Percentiles rank a stretch among this genome's conserved stretches.
phyloP scores from a whole-genome alignment of 2,329 filamentous ascomycete genomes.

The Xylariaceae sp. region DNA sequence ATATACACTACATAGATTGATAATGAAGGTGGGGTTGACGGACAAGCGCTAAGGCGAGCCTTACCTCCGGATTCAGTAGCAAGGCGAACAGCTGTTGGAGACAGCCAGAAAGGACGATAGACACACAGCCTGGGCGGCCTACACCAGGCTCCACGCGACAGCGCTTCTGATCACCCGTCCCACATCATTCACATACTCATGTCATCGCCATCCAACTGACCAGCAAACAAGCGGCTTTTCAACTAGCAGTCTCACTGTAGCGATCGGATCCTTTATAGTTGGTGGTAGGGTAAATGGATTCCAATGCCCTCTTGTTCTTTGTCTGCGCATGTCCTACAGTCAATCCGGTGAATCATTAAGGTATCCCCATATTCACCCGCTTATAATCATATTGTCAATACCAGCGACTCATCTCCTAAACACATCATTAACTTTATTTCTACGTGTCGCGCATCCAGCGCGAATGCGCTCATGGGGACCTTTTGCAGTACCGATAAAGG shows the following conservation, averaged over 20 bases:
- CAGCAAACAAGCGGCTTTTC: background rate
- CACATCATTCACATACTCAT: background rate
- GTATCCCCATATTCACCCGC: background rate
- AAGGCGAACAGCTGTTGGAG: too few relatives aligned
- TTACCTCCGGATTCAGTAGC: too few relatives aligned
- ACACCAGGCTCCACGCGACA: too few relatives aligned
- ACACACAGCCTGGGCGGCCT: too few relatives aligned
- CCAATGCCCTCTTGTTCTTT: constrained; percentile 12
- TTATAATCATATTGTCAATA: background rate
- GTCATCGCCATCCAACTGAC: constrained; percentile 5
- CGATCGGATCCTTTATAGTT: background rate
- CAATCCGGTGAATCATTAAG: constrained; percentile 8
- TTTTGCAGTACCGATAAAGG: constrained; percentile 36
- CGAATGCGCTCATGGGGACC: constrained; percentile 35
- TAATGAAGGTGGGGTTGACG: too few relatives aligned
- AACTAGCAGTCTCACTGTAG: background rate
- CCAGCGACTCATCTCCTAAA: too few relatives aligned
- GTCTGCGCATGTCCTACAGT: background rate
- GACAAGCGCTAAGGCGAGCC: too few relatives aligned
- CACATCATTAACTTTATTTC: constrained; percentile 1
- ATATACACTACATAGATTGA: too few relatives aligned
- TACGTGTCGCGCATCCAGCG: constrained; percentile 1
- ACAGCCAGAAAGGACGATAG: too few relatives aligned
- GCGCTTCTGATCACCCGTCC: background rate
- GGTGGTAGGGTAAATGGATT: constrained; percentile 1